Evolutionary conservation across 2,329 filamentous ascomycete species (phyloP).

Genomic region (Microascus cirrosus): DNA sequence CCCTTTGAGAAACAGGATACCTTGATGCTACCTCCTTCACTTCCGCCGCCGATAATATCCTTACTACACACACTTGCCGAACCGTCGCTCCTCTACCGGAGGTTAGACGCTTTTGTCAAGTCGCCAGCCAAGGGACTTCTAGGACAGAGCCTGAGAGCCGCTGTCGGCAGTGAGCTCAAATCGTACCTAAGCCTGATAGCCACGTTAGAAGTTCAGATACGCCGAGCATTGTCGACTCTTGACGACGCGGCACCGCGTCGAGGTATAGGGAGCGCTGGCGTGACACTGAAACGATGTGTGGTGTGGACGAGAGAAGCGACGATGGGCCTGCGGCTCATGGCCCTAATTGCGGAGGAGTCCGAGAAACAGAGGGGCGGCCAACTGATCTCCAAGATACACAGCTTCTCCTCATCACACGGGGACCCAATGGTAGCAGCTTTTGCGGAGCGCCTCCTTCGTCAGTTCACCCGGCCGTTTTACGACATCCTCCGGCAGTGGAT

Average conservation of each 20-base stretch:
- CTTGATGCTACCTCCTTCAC: constrained; percentile 63
- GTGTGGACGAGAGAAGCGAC: constrained; percentile 97
- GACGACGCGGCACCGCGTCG: constrained; percentile 55
- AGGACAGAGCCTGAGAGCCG: constrained; percentile 81
- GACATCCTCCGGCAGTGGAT: constrained; percentile 95
- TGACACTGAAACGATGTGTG: constrained; percentile 89
- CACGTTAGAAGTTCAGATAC: constrained; percentile 84
- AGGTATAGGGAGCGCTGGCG: constrained; percentile 73
- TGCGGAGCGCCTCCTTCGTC: constrained; percentile 75
- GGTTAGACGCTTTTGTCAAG: constrained; percentile 71
- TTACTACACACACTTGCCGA: constrained; percentile 84
- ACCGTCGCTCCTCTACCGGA: constrained; percentile 82
- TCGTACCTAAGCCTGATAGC: constrained; percentile 87
- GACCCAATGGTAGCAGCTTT: constrained; percentile 91
- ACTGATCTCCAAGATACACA: constrained; percentile 86
- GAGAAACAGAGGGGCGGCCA: constrained; percentile 76
- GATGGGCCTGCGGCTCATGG: constrained; percentile 89
- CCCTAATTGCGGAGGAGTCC: constrained; percentile 84
- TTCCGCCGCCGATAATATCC: constrained; percentile 77
- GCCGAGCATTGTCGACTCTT: constrained; percentile 66
- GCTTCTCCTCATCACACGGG: constrained; percentile 85
- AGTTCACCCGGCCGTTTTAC: constrained; percentile 91
- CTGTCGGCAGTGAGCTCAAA: constrained; percentile 72
- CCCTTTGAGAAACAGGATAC: constrained; percentile 59
- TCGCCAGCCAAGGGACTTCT: constrained; percentile 74